Base-by-base conservation (phyloP, 2,329 filamentous ascomycete species). In the Mycogone perniciosa region DNA sequence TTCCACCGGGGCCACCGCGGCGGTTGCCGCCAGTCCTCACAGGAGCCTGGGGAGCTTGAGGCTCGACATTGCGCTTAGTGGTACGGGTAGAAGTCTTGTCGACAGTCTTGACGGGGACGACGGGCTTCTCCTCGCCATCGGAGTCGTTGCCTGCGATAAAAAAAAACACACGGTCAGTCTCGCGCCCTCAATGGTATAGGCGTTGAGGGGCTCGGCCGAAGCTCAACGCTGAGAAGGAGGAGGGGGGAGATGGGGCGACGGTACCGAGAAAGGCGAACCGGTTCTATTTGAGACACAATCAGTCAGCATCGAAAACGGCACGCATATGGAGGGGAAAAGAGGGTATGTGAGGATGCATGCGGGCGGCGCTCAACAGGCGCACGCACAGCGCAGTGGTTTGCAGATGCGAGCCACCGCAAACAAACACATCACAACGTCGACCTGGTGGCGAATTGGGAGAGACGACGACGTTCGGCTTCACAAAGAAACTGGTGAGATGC, bases 181-280 rank as follows among this genome's bases (percentile, higher is more conserved):
- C 26, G 31, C 37, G 46, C 46, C 47, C 46, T 51, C 43, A 41
- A 31, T 35, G 29, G 27, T 39, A 30, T 27, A 20, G 44, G 56
- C 56, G 57, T 49, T 50, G 54, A 55, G 44, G 39, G 40, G 52
- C 20, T 51, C 34, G 33, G 34, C 20, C 44, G 20, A 44, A 35
- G 40, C 34, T 45, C 44, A 54, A 57, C 35, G 43, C 53, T 56
- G 54, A 52, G 54, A 53, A 54, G 58, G 51, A 58, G 54, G 51
- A 50, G 54, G 58, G 53, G 59, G 54, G 56, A 56, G 56, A 20
- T 59, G 54, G 60, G 55, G 57, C 56, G 56, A 60, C 68, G 74
- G 67, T 95, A 97, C 93, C 92, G 82, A 99, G 89, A 79, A 95
- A 86, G 82, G 93, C 92, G 82, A 88, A 97, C 69, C 88, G 85